Base-by-base conservation (phyloP, 2,329 filamentous ascomycete genomes). In the Blastomyces gilchristii region DNA sequence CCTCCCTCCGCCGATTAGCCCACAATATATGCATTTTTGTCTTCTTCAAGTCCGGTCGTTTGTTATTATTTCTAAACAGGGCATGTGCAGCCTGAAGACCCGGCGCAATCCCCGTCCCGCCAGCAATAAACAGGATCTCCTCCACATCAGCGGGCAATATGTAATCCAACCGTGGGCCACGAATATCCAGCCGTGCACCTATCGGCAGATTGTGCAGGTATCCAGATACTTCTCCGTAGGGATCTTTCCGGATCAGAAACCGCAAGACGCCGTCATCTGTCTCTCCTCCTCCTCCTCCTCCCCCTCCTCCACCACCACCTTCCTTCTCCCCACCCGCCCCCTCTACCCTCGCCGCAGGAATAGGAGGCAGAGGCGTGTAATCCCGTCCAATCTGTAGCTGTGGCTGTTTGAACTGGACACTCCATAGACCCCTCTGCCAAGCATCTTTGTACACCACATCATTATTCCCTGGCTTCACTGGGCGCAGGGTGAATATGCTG, bases 371-470 rank as follows among this genome's bases (percentile, higher is more conserved):
- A 0, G 93, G 91, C 3, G 94, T 97, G 76, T 99, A 99, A 63
- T 91, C 87, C 65, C 94, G 80, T 53, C 90, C 90, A 69, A 99
- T 96, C 76, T 97, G 92, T 63, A 97, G 78, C 73, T 96, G 87
- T 1, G 94, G 94, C 77, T 97, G 94, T 77, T 96, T 96, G 71
- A 96, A 86, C 78, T 97, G 89, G 43, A 97, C 87, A 66, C 88
- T 91, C 88, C 91, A 96, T 52, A 95, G 81, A 4, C 89, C 88
- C 63, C 83, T 80, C 53, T 76, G 75, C 83, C 85, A 87, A 31
- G 80, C 80, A 12, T 76, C 68, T 4, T 73, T 69, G 63, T 82
- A 80, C 47, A 76, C 71, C 37, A 73, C 72, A 53, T 68, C 69
- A 53, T 75, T 76, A 25, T 50, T 49, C 60, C 39, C 65, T 61